Base-by-base conservation (phyloP, 1,284 basidiomycete genomes). In the Trichosporon sp. region DNA sequence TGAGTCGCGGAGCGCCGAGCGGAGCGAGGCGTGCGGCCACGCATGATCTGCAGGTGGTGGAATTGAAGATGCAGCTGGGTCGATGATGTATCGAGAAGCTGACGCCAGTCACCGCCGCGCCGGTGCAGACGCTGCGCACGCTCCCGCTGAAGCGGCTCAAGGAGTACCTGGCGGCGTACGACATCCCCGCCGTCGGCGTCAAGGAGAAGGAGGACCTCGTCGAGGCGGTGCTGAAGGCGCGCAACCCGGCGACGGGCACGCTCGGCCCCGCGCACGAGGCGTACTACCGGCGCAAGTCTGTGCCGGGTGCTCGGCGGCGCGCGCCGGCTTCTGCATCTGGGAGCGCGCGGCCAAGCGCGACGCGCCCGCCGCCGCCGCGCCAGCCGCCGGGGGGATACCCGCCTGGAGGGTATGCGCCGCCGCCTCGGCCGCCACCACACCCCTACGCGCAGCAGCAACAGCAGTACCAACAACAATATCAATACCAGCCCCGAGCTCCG, bases 171-270 rank as follows among this genome's bases (percentile, higher is more conserved):
- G 73, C 74, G 9, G 81, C 81, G 0, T 83, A 82, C 68, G 74
- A 80, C 64, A 78, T 83, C 25, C 71, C 74, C 5, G 75, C 73
- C 38, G 62, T 80, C 1, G 79, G 78, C 27, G 76, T 80, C 18
- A 78, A 73, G 38, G 81, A 82, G 73, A 82, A 81, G 71, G 81
- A 82, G 42, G 81, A 80, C 62, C 77, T 82, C 25, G 80, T 82
- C 1, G 79, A 82, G 72, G 79, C 81, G 1, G 77, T 77, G 0
- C 51, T 80, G 12, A 71, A 71, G 27, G 81, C 81, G 9, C 68
- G 79, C 23, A 75, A 78, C 68, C 75, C 78, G 2, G 21, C 66
- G 2, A 82, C 81, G 8, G 81, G 81, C 1, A 79, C 77, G 71
- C 68, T 83, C 7, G 67, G 74, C 8, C 77, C 77, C 9, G 80